phyloP scores from a whole-genome alignment of 1,284 basidiomycete genomes.

The Malassezia vespertilionis region DNA sequence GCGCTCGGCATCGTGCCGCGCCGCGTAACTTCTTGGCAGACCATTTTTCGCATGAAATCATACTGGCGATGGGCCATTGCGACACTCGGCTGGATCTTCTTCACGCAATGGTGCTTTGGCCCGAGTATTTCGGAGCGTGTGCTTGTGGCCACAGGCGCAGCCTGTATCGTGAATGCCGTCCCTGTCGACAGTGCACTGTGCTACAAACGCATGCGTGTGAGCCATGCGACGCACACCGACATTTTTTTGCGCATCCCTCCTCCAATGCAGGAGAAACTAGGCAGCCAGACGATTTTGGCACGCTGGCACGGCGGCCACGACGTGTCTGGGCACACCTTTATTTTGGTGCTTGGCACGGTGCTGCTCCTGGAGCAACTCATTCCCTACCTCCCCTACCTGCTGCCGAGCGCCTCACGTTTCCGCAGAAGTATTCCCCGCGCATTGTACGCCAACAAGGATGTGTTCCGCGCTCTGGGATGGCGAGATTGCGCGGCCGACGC shows the following conservation, averaged over 20 bases:
- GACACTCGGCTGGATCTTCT: conserved; percentile 21
- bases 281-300: conserved; percentile 28
- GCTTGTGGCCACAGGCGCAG: conserved; percentile 64
- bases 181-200: conserved; percentile 21
- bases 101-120: conserved; percentile 81
- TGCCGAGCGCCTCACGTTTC: background rate
- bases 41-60: background rate
- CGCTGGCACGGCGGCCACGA: conserved; percentile 70
- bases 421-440: conserved; percentile 11
- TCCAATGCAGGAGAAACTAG: conserved; percentile 31
- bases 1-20: background rate
- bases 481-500: conserved; percentile 8
- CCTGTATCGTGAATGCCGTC: conserved; percentile 55
- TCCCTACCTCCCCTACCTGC: conserved; percentile 47
- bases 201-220: conserved; percentile 20
- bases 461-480: conserved; percentile 8
- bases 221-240: conserved; percentile 16
- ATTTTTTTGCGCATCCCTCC: conserved; percentile 14
- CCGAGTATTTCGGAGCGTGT: conserved; percentile 69
- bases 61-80: conserved; percentile 17
- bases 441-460: conserved; percentile 13
- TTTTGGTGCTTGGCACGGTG: conserved; percentile 70
- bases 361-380: conserved; percentile 68
- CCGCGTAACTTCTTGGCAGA: background rate
- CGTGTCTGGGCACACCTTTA: conserved; percentile 84